Base-by-base conservation (phyloP, 2,329 filamentous ascomycete species). In the Ceratocystis colombiana region DNA sequence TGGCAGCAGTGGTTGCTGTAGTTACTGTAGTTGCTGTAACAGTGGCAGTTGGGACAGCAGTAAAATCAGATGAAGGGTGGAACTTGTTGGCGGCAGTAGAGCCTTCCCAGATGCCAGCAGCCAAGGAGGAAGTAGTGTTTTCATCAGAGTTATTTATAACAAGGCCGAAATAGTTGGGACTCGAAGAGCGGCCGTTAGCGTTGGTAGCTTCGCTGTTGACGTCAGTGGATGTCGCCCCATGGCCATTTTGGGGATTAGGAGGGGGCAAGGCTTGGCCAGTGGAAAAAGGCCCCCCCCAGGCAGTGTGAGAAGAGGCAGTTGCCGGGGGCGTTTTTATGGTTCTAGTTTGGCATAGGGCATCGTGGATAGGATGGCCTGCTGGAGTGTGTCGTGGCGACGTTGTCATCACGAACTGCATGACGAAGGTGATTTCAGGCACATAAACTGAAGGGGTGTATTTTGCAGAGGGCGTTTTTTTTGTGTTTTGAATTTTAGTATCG, bases 131-230 rank as follows among this genome's bases (percentile, higher is more conserved):
- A 20, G 28, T 64, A 28, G 86, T 87, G 64, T 87, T 85, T 68
- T 89, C 85, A 66, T 76, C 79, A 59, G 77, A 75, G 22, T 83
- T 74, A 44, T 90, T 86, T 69, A 89, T 77, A 37, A 85, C 79
- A 68, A 95, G 83, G 66, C 88, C 89, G 74, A 96, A 96, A 75
- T 96, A 96, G 74, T 92, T 95, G 12, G 90, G 89, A 73, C 89
- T 93, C 8, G 85, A 77, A 20, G 61, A 63, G 46, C 33, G 46
- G n/a, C 50, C 59, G 22, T 45, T 59, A 30, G 37, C 17, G 30
- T 45, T 33, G 20, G 59, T 37, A 7, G 45, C 61, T 17, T 45
- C 17, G 46, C 15, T 28, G 62, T 62, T 55, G 12, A 44, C 30
- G 17, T 45, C 53, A 61, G 44, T 50, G 45, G 45, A 15, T 30